Conservation (phyloP, 495 filamentous ascomycete genomes). For the Neohortaea acidophila region DNA sequence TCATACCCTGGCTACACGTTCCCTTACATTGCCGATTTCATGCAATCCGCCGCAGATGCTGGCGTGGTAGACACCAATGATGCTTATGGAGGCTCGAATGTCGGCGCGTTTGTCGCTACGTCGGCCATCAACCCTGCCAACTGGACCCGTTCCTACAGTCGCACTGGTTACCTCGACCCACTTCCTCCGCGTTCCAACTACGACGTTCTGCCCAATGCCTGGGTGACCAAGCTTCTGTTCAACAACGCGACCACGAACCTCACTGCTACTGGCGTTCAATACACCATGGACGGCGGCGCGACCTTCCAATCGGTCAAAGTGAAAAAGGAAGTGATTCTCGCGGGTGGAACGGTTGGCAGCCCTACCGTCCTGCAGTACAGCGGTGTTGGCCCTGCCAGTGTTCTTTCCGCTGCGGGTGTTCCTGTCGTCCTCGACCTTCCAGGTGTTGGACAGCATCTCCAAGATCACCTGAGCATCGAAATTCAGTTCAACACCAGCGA, state of each 20-base stretch:
- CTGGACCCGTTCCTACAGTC: constrained; percentile 15
- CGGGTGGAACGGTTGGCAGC: constrained; percentile 21
- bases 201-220: constrained; percentile 2
- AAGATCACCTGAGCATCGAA: constrained; percentile 21
- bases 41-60: constrained; percentile 7
- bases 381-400: constrained; percentile 15
- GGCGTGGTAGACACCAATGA: constrained; percentile 7
- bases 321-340: constrained; percentile 24
- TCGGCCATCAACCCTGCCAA: constrained; percentile 9
- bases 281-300: constrained; percentile 6
- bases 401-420: constrained; percentile 9
- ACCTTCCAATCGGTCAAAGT: constrained; percentile 22
- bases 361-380: constrained; percentile 21
- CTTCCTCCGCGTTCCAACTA: constrained; percentile 4
- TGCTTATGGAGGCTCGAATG: constrained; percentile 6
- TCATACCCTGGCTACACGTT: constrained; percentile 9
- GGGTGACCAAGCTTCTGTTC: constrained; percentile 6
- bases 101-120: constrained; percentile 7
- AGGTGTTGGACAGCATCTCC: constrained; percentile 19
- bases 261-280: constrained; percentile 10
- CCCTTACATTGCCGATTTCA: constrained; percentile 8
- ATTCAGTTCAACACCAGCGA: constrained; percentile 10
- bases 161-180: constrained; percentile 6
- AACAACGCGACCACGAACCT: background rate
- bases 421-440: constrained; percentile 8